Base-by-base conservation (phyloP, 2,329 filamentous ascomycete species). In the Ascochyta viciae-villosae region DNA sequence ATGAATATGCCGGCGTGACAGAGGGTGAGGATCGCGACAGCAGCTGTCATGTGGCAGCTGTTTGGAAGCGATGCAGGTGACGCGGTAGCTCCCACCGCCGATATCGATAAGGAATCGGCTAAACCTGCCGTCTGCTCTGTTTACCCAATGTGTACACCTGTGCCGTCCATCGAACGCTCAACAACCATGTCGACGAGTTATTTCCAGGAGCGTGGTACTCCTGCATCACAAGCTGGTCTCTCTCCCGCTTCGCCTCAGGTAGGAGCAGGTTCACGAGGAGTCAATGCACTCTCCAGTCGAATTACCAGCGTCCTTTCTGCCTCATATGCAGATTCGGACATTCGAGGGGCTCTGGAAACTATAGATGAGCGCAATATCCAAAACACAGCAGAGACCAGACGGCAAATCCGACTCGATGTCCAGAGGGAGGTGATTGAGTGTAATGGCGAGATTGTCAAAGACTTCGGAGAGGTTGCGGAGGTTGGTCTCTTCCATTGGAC, bases 391-490 rank as follows among this genome's bases (percentile, higher is more conserved):
- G 90, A 93, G 63, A 89, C 88, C 3, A 85, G 95, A 47, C 87
- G 94, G 6, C 88, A 91, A 55, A 78, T 98, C 15, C 87, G 93
- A 15, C 77, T 96, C 1, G 88, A 96, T 71, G 83, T 96, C 1
- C 92, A 98, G 73, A 94, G 90, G 74, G 93, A 98, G 71, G 90
- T 97, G 34, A 93, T 98, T 53, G 87, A 94, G 62, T 92, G 90
- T 77, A 97, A 98, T 85, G 92, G 90, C 45, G 87, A 91, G 62
- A 90, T 98, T 61, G 87, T 98, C 55, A 82, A 86, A 50, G 92
- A 96, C 72, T 98, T 98, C 77, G 91, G 92, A 33, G 84, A 87
- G 51, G 92, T 99, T 62, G 91, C 93, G 27, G 91, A 96, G 83
- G 91, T 94, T 58, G 23, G 68, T 70, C 41, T 15, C 15, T 40